Base-by-base conservation (phyloP, 306 rosid genomes). In the Notholithocarpus densiflorus region DNA sequence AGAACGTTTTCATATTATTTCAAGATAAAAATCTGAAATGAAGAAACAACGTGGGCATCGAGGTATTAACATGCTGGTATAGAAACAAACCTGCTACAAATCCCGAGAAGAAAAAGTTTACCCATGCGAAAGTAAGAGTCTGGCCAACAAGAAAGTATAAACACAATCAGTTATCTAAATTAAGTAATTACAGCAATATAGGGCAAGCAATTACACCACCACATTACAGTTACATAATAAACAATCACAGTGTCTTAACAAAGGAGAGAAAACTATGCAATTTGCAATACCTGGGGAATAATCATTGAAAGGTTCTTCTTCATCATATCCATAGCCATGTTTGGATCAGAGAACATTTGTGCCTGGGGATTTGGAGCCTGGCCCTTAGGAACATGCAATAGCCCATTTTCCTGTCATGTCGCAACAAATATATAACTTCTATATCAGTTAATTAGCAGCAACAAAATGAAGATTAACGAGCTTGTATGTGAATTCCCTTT, bases 271-370 rank as follows among this genome's bases (percentile, higher is more conserved):
- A 12, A 14, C 20, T 21, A 68, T 21, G 75, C 66, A 83, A 79
- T 72, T 71, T 54, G 27, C 59, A 65, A 75, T 70, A 93, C 99
- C 97, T 95, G 99, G 59, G 99, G 99, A 76, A 95, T 86, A 79
- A 95, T 93, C 99, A 95, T 95, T 17, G 99, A 95, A 71, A 95
- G 97, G 77, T 95, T 95, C 82, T 95, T 95, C 94, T 95, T 95
- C 99, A 95, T 95, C 99, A 95, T 95, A 82, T 95, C 99, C 97
- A 93, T 91, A 57, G 99, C 99, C 99, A 95, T 95, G 83, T 95
- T 95, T 19, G 99, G 99, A 89, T 95, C 99, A 31, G 98, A 93
- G 79, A 95, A 93, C 99, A 95, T 95, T 61, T 95, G 99, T 1
- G 99, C 99, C 75, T 95, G 99, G 19, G 98, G 88, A 86, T 95